A percentile compares a stretch with the other conserved stretches of the same genome.
Evolutionary conservation across 2,329 filamentous ascomycete genomes (phyloP).

Genomic region (Claviceps sorghi): DNA sequence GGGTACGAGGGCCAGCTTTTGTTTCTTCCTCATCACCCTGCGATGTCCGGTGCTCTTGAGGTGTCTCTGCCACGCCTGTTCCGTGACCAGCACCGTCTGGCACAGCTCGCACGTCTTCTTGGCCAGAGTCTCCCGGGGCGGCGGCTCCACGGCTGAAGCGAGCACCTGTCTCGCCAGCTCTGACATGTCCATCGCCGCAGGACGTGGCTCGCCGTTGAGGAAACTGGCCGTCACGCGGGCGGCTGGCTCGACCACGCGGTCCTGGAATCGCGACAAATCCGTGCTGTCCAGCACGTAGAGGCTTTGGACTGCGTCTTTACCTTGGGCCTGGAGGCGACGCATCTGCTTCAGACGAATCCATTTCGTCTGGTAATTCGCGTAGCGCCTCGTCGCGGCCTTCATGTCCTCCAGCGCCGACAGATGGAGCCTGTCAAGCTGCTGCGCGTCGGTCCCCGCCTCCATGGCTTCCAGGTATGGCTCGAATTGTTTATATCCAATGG

Average conservation of each 20-base stretch:
- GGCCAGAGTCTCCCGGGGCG: constrained; percentile 36
- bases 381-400: constrained; percentile 72
- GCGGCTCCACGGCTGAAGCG: constrained; percentile 28
- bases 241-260: constrained; percentile 52
- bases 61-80: constrained; percentile 31
- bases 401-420: constrained; percentile 54
- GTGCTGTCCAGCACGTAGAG: constrained; percentile 76
- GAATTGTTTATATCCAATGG: constrained; percentile 92
- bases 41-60: constrained; percentile 23
- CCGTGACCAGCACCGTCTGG: constrained; percentile 44
- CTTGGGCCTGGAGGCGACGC: constrained; percentile 45
- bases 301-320: constrained; percentile 32
- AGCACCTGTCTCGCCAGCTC: constrained; percentile 39
- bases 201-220: constrained; percentile 40
- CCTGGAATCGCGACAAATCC: constrained; percentile 45
- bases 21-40: constrained; percentile 20
- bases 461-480: constrained; percentile 49
- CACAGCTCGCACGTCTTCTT: constrained; percentile 62
- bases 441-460: constrained; percentile 12
- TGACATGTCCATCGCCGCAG: constrained; percentile 34
- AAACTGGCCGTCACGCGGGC: constrained; percentile 47
- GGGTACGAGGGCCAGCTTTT: constrained; percentile 22
- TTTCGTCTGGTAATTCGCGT: constrained; percentile 67
- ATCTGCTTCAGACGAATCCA: constrained; percentile 82
- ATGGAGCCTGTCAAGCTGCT: constrained; percentile 40